Conservation (phyloP, 805 yeast species). For the Cyberlindnera japonica region DNA sequence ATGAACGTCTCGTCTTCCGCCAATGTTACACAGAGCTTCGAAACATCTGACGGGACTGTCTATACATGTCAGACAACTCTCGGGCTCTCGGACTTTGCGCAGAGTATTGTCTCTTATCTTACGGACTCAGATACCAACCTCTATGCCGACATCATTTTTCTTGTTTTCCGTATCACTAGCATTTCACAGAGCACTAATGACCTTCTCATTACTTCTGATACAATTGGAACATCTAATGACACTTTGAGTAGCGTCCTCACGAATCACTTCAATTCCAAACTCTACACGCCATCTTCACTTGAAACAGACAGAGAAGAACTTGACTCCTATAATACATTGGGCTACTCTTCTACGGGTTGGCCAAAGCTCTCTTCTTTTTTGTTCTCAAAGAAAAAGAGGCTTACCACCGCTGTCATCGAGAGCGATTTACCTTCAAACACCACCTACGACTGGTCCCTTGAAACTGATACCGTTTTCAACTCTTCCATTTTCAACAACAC, state of each 20-base stretch:
- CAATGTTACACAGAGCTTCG: constrained; percentile 6
- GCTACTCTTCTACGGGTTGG: constrained; percentile 27
- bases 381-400: constrained; percentile 32
- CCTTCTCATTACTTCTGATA: neutral
- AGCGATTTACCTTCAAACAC: constrained; percentile 28
- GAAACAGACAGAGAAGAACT: constrained; percentile 20
- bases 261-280: constrained; percentile 15
- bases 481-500: constrained; percentile 15
- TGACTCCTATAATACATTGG: constrained; percentile 15
- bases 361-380: constrained; percentile 36
- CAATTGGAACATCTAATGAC: constrained; percentile 16
- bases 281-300: constrained; percentile 31
- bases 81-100: constrained; percentile 26
- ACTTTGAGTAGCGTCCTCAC: constrained; percentile 24
- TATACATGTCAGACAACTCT: constrained; percentile 26
- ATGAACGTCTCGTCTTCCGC: constrained; percentile 1
- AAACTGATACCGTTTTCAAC: constrained; percentile 21
- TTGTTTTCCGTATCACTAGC: constrained; percentile 36
- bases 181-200: neutral
- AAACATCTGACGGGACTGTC: constrained; percentile 14
- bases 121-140: constrained; percentile 41
- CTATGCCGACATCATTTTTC: constrained; percentile 40
- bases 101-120: constrained; percentile 33
- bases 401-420: constrained; percentile 35
- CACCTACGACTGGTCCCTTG: constrained; percentile 28